Evolutionary conservation across 257 asterid genomes (phyloP).

Genomic region (Coffea eugenioides): DNA sequence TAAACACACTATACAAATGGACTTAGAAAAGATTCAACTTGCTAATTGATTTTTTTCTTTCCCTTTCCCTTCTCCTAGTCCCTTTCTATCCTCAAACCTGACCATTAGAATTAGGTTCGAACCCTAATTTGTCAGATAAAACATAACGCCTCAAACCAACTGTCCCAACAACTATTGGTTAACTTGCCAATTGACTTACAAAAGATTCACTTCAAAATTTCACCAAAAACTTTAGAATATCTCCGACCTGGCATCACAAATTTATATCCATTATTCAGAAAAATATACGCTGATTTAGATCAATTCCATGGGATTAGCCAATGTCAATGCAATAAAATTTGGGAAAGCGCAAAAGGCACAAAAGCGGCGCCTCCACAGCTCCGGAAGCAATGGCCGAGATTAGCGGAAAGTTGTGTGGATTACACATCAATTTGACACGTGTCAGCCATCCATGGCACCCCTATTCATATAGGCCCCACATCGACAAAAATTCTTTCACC

Average conservation of each 20-base stretch:
- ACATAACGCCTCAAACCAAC: no score
- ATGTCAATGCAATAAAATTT: neutral
- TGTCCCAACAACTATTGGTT: no score
- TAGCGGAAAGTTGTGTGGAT: conserved; percentile 27
- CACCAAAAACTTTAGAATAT: neutral
- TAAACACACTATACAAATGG: no score
- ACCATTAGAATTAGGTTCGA: no score
- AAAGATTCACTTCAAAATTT: neutral
- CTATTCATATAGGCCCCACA: conserved; percentile 27
- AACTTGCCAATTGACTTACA: no score
- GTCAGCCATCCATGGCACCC: conserved; percentile 2
- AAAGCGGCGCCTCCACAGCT: conserved; percentile 43
- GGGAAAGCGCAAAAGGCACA: neutral
- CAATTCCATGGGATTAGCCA: neutral
- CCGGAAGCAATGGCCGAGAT: conserved; percentile 53
- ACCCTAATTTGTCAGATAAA: no score
- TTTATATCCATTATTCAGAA: neutral
- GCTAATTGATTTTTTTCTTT: no score
- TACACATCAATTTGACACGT: conserved; percentile 11
- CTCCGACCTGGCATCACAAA: neutral
- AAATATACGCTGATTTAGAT: neutral
- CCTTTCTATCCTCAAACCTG: no score
- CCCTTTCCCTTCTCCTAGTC: no score
- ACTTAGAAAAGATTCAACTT: no score
- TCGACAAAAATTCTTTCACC: conserved; percentile 11